Percentiles rank a stretch among this genome's conserved stretches.
Evolutionary conservation across 306 rosid species (phyloP).

Genomic region (Vicia faba): DNA sequence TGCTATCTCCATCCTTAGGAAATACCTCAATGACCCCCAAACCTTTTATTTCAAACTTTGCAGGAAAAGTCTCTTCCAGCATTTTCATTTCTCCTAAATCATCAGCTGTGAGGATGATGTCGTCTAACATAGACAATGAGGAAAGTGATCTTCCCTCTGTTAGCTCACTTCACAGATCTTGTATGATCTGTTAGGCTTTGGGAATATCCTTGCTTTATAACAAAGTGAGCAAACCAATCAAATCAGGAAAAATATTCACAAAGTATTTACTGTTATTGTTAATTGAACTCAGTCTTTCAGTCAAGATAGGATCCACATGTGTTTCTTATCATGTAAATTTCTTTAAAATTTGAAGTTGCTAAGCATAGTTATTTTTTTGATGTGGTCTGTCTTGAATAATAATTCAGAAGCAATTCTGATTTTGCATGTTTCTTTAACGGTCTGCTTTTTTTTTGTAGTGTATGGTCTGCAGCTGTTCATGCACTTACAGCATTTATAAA

Average conservation of each 20-base stretch:
- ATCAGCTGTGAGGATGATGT: no score
- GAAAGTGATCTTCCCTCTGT: no score
- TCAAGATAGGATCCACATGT: not conserved
- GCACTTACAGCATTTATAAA: conserved; percentile 84
- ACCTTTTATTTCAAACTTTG: no score
- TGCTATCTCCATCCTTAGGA: no score
- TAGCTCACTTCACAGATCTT: no score
- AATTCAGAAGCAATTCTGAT: conserved; percentile 7
- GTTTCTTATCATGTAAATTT: conserved; percentile 23
- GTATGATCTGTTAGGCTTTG: no score
- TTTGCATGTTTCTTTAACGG: conserved; percentile 5
- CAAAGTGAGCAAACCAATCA: no score
- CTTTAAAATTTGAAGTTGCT: conserved; percentile 13
- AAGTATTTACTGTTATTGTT: conserved; percentile 7
- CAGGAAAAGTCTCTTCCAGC: no score
- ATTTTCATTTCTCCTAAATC: no score
- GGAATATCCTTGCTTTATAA: no score
- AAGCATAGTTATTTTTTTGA: not conserved
- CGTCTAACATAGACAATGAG: no score
- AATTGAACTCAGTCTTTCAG: not conserved
- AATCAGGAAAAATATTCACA: not conserved
- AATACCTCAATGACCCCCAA: no score
- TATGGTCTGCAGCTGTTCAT: conserved; percentile 94
- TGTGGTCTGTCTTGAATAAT: conserved; percentile 19
- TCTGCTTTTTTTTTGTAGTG: conserved; percentile 54